phyloP scores from a whole-genome alignment of 495 filamentous ascomycete species.

The Parathielavia hyrcaniae region DNA sequence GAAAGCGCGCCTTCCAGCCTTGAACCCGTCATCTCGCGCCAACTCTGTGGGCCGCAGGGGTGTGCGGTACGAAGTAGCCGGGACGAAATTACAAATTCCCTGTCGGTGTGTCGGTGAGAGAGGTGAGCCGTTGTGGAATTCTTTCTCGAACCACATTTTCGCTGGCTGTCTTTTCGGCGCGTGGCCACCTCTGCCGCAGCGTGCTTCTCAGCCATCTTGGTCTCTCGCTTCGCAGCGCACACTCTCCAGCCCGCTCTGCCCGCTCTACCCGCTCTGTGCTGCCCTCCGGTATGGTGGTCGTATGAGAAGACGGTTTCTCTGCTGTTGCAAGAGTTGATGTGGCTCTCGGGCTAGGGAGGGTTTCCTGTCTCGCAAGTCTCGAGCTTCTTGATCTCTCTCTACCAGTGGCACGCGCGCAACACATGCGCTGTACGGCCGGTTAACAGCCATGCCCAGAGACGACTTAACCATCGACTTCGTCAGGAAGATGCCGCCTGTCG shows the following conservation, averaged over 20 bases:
- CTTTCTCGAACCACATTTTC: constrained; percentile 12
- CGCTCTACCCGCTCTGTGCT: too few species aligned
- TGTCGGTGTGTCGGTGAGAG: neutral
- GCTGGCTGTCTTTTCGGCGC: neutral
- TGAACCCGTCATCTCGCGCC: constrained; percentile 6
- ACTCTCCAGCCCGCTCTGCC: neutral
- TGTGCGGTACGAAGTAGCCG: neutral
- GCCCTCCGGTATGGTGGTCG: neutral
- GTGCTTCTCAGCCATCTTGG: constrained; percentile 9
- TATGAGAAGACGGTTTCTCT: neutral
- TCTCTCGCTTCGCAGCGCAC: neutral
- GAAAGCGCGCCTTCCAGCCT: constrained; percentile 9
- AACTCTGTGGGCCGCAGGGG: constrained; percentile 8
- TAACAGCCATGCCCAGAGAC: constrained; percentile 57
- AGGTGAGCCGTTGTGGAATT: constrained; percentile 20
- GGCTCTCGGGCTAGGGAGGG: constrained; percentile 9
- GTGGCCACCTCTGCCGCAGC: constrained; percentile 3
- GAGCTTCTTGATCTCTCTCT: neutral
- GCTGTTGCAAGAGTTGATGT: neutral
- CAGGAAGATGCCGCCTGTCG: constrained; percentile 47
- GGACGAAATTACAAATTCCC: neutral
- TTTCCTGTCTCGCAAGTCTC: neutral
- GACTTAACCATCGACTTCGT: constrained; percentile 55
- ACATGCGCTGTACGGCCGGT: constrained; percentile 25
- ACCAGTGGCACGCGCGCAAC: constrained; percentile 10